Evolutionary conservation across 495 filamentous ascomycete species (phyloP).

Genomic region (Daldinia bambusicola): DNA sequence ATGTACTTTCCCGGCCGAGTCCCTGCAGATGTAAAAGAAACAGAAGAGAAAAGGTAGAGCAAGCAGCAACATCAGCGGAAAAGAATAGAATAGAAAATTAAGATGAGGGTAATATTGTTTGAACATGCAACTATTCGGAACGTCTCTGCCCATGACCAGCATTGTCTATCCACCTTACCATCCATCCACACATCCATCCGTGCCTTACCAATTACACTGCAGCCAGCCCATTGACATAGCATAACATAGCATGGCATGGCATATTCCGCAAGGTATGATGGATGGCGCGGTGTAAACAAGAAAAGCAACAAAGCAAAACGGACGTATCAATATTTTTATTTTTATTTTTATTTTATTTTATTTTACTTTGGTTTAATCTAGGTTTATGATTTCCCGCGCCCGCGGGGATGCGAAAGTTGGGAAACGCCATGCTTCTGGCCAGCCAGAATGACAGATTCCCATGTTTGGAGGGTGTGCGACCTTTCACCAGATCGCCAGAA

Average conservation of each 20-base stretch:
- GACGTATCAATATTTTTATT: too few species aligned
- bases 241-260: background rate
- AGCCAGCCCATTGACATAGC: background rate
- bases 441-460: conserved; percentile 23
- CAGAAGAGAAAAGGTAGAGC: background rate
- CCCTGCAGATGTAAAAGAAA: conserved; percentile 16
- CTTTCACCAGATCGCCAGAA: conserved; percentile 31
- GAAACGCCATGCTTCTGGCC: background rate
- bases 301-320: too few species aligned
- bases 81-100: background rate
- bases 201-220: background rate
- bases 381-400: background rate
- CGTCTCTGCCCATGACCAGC: background rate
- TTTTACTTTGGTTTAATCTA: too few species aligned
- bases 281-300: background rate
- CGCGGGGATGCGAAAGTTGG: conserved; percentile 22
- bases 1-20: background rate
- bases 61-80: background rate
- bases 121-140: conserved; percentile 1
- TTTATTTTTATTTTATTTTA: too few species aligned
- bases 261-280: background rate
- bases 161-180: background rate
- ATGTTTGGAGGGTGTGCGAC: conserved; percentile 26
- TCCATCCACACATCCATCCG: too few species aligned
- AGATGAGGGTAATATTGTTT: background rate